Conservation (phyloP, 345 rosid species). For the Linum lewisii region DNA sequence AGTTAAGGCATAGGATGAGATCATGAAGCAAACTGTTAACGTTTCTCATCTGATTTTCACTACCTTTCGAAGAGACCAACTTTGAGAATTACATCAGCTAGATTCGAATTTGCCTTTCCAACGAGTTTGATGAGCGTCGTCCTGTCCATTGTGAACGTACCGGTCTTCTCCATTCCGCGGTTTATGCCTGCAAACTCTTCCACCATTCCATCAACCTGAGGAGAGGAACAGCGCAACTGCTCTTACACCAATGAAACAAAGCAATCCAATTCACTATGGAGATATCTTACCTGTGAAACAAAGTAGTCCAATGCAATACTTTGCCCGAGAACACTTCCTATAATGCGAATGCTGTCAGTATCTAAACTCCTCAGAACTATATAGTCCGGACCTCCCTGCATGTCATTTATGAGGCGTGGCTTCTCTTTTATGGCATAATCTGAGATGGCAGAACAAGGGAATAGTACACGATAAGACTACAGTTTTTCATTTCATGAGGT, state of each 20-base stretch:
- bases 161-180: constrained; percentile 77
- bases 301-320: constrained; percentile 90
- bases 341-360: constrained; percentile 72
- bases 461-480: not conserved
- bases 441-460: constrained; percentile 17
- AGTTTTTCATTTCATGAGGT: not conserved
- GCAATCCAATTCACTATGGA: not conserved
- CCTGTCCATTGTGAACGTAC: constrained; percentile 92
- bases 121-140: constrained; percentile 80
- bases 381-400: constrained; percentile 81
- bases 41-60: not conserved
- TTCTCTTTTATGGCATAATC: constrained; percentile 88
- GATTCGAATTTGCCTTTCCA: constrained; percentile 93
- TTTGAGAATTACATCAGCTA: constrained; percentile 91
- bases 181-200: constrained; percentile 93
- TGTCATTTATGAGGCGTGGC: constrained; percentile 55
- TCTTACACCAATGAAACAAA: not conserved
- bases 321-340: constrained; percentile 92
- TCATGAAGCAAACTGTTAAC: not conserved
- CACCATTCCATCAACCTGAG: constrained; percentile 82
- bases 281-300: constrained; percentile 68
- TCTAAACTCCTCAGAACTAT: constrained; percentile 65
- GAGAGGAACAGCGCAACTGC: not conserved
- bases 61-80: constrained; percentile 96
- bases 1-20: not conserved